Base-by-base conservation (phyloP, 1,284 basidiomycete genomes). In the Boletus sp. region DNA sequence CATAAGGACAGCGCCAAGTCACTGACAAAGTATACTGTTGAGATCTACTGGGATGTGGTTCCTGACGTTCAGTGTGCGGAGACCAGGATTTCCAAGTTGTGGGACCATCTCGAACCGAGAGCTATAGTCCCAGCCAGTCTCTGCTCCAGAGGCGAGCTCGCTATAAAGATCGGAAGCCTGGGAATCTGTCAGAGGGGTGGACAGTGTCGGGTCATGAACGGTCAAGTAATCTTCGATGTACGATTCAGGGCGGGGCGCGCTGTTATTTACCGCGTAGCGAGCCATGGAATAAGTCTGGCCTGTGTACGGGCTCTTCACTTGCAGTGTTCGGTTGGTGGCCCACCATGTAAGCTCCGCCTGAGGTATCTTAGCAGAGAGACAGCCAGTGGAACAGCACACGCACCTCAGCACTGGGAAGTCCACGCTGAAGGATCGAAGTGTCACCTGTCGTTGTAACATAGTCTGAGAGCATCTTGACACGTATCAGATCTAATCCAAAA, bases 111-210 rank as follows among this genome's bases (percentile, higher is more conserved):
- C 50, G 31, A 75, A 76, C 14, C 88, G 79, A 2, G 78, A 75
- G 13, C 76, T 77, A 57, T 79, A 84, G 63, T 84, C 83, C 83
- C 83, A 85, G 6, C 88, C 94, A 16, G 84, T 86, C 79, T 97
- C 95, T 2, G 94, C 95, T 48, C 93, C 95, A 54, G 83, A 84
- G 0, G 95, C 95, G 25, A 98, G 83, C 72, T 97, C 90, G n/a
- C 91, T 84, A 69, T 95, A 98, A n/a, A 98, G 74, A 5, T 81
- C 84, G 0, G 82, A 81, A 52, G 83, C 81, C 70, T 89, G 76
- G 2, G 80, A 76, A 25, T 87, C 86, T 60, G 84, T 90, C 53
- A 94, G 76, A 7, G 84, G 71, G 1, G 85, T 83, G 35, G 69
- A 67, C 8, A 85, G 67, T 0, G 80, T 79, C 1, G 88, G 83